These are phyloP conservation scores for Penicillium palitans DNA, from an alignment of 2,329 filamentous ascomycete species.

Conservation along the genomic window DNA sequence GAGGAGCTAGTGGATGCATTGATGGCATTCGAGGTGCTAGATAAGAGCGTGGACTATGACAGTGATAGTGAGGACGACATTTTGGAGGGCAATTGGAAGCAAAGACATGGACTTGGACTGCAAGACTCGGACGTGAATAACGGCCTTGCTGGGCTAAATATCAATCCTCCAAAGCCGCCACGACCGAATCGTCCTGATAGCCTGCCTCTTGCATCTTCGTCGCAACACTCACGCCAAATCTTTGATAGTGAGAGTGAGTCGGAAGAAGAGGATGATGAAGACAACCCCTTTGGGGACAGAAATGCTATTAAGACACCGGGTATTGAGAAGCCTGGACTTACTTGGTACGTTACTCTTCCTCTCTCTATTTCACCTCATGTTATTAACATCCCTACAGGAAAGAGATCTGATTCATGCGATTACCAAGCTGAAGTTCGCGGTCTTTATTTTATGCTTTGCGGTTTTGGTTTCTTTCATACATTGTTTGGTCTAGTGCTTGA, in stretches of 20 bases:
- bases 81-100: conserved; percentile 32
- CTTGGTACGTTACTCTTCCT: conserved; percentile 33
- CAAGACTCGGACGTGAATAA: conserved; percentile 31
- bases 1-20: conserved; percentile 92
- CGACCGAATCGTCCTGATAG: conserved; percentile 62
- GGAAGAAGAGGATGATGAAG: conserved; percentile 70
- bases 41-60: conserved; percentile 62
- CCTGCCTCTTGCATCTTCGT: conserved; percentile 39
- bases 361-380: not conserved
- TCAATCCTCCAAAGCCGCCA: conserved; percentile 41
- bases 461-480: not conserved
- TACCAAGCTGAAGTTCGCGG: not conserved
- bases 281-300: conserved; percentile 82
- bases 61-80: conserved; percentile 64
- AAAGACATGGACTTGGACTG: conserved; percentile 18
- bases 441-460: not conserved
- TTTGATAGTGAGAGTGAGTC: conserved; percentile 58
- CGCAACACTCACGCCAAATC: conserved; percentile 28
- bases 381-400: conserved; percentile 27
- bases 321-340: conserved; percentile 34
- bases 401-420: conserved; percentile 26
- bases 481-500: conserved; percentile 4
- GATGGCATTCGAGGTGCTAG: conserved; percentile 92
- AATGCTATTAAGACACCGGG: conserved; percentile 57
- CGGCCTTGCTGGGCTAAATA: conserved; percentile 36